phyloP scores from a whole-genome alignment of 768 basidiomycete genomes.

The Inosperma sp. region DNA sequence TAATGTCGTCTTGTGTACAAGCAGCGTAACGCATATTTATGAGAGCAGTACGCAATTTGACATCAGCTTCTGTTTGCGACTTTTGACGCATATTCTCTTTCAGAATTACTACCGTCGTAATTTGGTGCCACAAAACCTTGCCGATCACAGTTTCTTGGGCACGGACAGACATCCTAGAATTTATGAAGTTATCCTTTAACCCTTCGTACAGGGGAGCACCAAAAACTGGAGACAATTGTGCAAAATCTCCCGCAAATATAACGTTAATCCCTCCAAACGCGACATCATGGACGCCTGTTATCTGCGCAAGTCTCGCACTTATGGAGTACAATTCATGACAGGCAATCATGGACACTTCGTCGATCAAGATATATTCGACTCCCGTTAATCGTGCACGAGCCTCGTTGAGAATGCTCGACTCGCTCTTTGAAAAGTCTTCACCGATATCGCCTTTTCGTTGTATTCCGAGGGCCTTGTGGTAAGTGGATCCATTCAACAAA shows the following conservation, averaged over 20 bases:
- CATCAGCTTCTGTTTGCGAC: conserved; percentile 22
- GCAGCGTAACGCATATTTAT: conserved; percentile 23
- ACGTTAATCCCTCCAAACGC: conserved; percentile 36
- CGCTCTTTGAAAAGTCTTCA: conserved; percentile 6
- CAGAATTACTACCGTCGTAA: too few species aligned
- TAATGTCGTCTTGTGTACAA: conserved; percentile 32
- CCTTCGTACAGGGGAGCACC: conserved; percentile 21
- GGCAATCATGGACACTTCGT: conserved; percentile 41
- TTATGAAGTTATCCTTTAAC: too few species aligned
- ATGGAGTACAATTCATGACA: conserved; percentile 28
- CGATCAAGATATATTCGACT: conserved; percentile 37
- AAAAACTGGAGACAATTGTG: conserved; percentile 32
- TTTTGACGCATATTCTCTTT: too few species aligned
- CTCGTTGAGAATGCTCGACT: not conserved
- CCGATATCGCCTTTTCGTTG: not conserved
- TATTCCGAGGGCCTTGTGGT: conserved; percentile 23
- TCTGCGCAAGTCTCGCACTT: conserved; percentile 19
- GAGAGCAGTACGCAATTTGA: conserved; percentile 21
- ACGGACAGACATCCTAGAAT: too few species aligned
- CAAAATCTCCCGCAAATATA: conserved; percentile 41
- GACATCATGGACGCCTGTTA: conserved; percentile 13
- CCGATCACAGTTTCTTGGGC: too few species aligned
- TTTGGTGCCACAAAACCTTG: too few species aligned
- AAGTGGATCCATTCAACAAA: conserved; percentile 21
- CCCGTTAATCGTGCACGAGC: conserved; percentile 12